phyloP scores from a whole-genome alignment of 805 yeast species.

The Starmerella bacillaris region DNA sequence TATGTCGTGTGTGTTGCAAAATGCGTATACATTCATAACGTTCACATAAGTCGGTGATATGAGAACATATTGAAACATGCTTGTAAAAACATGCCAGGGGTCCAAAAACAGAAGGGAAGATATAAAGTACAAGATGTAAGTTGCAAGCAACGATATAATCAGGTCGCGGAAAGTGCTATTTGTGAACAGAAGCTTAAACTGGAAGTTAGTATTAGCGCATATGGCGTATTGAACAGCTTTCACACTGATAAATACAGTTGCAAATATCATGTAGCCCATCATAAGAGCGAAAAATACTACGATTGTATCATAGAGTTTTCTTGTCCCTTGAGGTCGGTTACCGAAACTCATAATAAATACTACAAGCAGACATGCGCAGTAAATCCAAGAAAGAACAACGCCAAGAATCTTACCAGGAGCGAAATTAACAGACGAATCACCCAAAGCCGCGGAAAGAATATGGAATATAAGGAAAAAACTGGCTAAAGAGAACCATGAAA shows the following conservation, averaged over 20 bases:
- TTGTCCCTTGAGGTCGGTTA: constrained; percentile 83
- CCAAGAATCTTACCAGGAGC: constrained; percentile 62
- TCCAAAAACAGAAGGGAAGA: constrained; percentile 71
- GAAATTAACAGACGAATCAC: constrained; percentile 40
- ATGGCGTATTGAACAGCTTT: constrained; percentile 45
- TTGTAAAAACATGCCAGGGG: constrained; percentile 58
- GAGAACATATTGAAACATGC: constrained; percentile 27
- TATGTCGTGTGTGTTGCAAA: constrained; percentile 53
- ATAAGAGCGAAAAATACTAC: constrained; percentile 67
- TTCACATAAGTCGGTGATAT: constrained; percentile 25
- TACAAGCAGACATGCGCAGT: constrained; percentile 59
- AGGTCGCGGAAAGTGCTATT: constrained; percentile 68
- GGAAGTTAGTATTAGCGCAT: constrained; percentile 29
- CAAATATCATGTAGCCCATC: constrained; percentile 79
- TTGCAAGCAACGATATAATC: constrained; percentile 68
- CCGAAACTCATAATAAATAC: constrained; percentile 86
- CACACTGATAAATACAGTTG: constrained; percentile 65
- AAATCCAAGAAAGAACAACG: constrained; percentile 68
- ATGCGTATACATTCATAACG: constrained; percentile 47
- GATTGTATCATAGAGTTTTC: constrained; percentile 53
- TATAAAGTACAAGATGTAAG: constrained; percentile 61
- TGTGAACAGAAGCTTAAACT: constrained; percentile 19
- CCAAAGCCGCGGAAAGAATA: constrained; percentile 65
- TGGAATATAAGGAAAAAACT: constrained; percentile 81
- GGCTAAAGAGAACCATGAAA: constrained; percentile 86